Percentiles rank a stretch among this genome's conserved stretches.
These are phyloP conservation scores for Chlamydomonas applanata DNA, from an alignment of 139 green algal species.

Conservation along the genomic window DNA sequence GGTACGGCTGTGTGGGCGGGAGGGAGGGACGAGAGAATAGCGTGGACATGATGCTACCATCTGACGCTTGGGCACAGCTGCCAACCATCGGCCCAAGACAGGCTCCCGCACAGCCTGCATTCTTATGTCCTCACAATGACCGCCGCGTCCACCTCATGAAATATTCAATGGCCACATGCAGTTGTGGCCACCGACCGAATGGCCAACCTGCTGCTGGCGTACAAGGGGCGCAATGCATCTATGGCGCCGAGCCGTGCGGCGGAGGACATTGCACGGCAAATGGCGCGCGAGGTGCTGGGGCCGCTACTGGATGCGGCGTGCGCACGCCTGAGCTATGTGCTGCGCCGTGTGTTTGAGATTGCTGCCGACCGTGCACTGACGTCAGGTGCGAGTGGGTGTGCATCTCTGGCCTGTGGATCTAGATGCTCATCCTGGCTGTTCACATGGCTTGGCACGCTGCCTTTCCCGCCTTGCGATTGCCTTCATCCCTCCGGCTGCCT, in stretches of 20 bases:
- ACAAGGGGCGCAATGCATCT: constrained; percentile 56
- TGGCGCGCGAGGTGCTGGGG: constrained; percentile 64
- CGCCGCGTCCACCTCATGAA: no score
- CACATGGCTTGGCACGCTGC: background rate
- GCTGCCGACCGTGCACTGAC: constrained; percentile 51
- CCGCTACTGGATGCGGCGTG: constrained; percentile 82
- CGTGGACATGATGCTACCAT: background rate
- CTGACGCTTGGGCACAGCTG: background rate
- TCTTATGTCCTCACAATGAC: no score
- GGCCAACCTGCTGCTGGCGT: constrained; percentile 86
- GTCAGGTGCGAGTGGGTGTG: constrained; percentile 12
- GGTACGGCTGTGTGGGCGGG: constrained; percentile 38
- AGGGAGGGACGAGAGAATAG: background rate
- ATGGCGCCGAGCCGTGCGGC: constrained; percentile 57
- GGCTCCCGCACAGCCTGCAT: background rate
- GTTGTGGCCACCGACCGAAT: constrained; percentile 73
- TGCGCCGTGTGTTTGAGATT: constrained; percentile 71
- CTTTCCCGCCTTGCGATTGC: background rate
- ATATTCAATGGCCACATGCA: background rate
- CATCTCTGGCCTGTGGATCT: background rate
- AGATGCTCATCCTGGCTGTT: background rate
- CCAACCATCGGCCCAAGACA: background rate
- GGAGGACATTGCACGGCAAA: constrained; percentile 75
- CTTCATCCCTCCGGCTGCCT: background rate
- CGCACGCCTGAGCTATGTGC: constrained; percentile 66